Evolutionary conservation across 306 rosid species (phyloP), one percentile per base, ranked within the genome.

Genomic region (Quercus bicolor): DNA sequence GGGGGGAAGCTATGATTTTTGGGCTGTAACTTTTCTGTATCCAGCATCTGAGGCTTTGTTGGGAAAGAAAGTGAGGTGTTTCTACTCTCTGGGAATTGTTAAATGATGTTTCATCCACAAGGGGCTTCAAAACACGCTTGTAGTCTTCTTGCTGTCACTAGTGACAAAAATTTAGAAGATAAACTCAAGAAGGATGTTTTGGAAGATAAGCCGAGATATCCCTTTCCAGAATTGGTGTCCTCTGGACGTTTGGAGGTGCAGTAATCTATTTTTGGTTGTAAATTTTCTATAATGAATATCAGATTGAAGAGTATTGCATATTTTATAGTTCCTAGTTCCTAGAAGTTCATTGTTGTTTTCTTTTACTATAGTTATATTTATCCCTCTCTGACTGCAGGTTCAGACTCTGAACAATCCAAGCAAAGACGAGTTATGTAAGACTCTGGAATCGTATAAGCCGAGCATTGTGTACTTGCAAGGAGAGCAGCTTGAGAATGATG

Each of bases 211-310:
- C 81, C 12, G 40, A 83, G 61, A 19, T 96, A 75, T 77, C 99
- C 96, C 15, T 88, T 91, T 53, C 99, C 96, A 3, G 97, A 88
- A 83, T 72, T 91, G 54, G 83, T 83, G 70, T 90, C 98, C 55
- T 85, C 94, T 0, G 98, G 99, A 61, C 98, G 98, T 71, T 91
- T 96, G 79, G 99, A 96, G 99, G 99, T 96, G 80, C 84, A 23
- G 13, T 68, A n/a, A 15, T 68, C 16, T 2, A 73, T 4, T 59
- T 51, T 34, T 9, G 29, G 80, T 51, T 86, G 48, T 75, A 33
- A 37, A 43, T 37, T 18, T 34, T 68, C 16, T 72, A 29, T 70
- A 29, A 6, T 66, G 6, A 40, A 37, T 59, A 23, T 48, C 10
- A 21, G 4, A 28, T 54, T 10, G 71, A 23, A n/a, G 12, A 6